These are phyloP conservation scores for Pleurotus platypus DNA, from an alignment of 768 basidiomycete species.

Conservation along the genomic window DNA sequence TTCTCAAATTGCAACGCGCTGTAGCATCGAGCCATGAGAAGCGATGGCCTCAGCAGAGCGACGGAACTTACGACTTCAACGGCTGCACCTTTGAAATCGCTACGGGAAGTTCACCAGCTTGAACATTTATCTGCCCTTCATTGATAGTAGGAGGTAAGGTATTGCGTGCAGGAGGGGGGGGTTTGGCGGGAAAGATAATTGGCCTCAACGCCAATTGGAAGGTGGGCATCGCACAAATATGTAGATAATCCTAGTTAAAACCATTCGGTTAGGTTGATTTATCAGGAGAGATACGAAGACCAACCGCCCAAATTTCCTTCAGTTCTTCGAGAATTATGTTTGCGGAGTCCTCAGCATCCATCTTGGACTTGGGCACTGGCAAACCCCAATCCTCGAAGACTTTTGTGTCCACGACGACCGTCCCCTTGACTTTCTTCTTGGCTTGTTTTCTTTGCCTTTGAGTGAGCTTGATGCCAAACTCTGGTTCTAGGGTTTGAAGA, in stretches of 20 bases:
- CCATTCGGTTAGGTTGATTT: background rate
- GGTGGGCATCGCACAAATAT: too few species aligned
- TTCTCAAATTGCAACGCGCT: constrained; percentile 57
- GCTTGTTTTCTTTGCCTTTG: constrained; percentile 24
- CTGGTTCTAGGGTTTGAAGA: background rate
- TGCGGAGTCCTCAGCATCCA: background rate
- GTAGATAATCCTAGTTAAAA: too few species aligned
- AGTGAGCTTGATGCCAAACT: constrained; percentile 13
- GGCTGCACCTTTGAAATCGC: constrained; percentile 49
- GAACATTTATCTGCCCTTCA: too few species aligned
- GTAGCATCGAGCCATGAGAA: background rate
- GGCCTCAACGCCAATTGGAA: too few species aligned
- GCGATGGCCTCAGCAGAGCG: background rate
- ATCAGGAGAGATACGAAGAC: background rate
- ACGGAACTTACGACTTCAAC: constrained; percentile 42
- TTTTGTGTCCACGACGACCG: constrained; percentile 18
- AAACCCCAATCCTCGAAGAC: constrained; percentile 26
- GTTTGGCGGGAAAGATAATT: too few species aligned
- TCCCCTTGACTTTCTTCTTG: constrained; percentile 10
- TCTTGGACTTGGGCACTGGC: constrained; percentile 19
- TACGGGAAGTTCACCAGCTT: constrained; percentile 8
- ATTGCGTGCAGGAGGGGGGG: too few species aligned
- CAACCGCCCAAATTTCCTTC: constrained; percentile 10
- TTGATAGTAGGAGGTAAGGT: too few species aligned
- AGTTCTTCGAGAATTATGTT: constrained; percentile 19